Base-by-base conservation (phyloP, 1,284 basidiomycete genomes). In the Sanghuangporus baumii region DNA sequence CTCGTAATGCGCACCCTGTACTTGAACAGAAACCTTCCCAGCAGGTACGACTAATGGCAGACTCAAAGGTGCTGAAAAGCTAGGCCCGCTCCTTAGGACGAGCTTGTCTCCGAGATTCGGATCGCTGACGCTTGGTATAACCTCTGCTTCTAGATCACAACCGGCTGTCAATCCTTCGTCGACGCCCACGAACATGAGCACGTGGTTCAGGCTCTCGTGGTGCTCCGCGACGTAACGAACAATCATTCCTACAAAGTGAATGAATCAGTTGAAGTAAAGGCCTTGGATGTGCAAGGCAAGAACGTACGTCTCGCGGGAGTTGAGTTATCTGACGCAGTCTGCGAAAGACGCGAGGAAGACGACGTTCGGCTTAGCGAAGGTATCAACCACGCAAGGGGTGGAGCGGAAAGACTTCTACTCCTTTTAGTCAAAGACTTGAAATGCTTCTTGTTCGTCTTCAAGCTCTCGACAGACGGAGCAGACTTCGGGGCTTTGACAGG, bases 161-260 rank as follows among this genome's bases (percentile, higher is more conserved):
- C 62, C 65, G 18, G 65, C 61, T 6, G 63, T 58, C 8, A 68
- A 55, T 0, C 64, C 54, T n/a, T 66, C 66, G 26, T 69, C 66
- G 56, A 74, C 67, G 63, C 76, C 69, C 18, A 74, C 64, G 71
- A 92, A 91, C 7, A 91, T 81, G 46, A 92, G 78, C 20, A 94
- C 80, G 61, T 88, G 86, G 20, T 86, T 84, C 0, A 95, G 80
- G 60, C 85, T 90, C 70, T 94, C 91, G 71, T 94, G 91, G 70
- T 91, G 83, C 72, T 95, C 93, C 3, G 91, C 91, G 37, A 94
- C 81, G 69, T 91, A 94, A 16, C 78, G 73, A 11, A 91, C 79
- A 50, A 87, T 81, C 48, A 91, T 80, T 66, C 73, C 75, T 76
- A 57, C 51, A 62, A 57, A 18, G 11, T 7, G 43, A 46, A n/a